Base-by-base conservation (phyloP, 2,329 filamentous ascomycete genomes). In the Shiraia sp. region DNA sequence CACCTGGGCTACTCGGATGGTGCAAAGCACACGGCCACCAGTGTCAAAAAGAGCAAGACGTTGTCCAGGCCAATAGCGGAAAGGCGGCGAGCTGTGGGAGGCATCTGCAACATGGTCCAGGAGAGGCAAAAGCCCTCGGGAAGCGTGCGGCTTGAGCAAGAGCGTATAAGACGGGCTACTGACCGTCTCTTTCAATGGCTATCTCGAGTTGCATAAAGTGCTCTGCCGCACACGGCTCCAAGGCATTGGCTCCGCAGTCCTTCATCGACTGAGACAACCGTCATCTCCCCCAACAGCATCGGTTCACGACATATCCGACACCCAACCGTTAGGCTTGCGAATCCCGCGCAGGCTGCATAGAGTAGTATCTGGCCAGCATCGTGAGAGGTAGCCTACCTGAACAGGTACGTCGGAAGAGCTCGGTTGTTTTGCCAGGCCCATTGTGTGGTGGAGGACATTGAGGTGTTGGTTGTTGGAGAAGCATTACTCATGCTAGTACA, bases 121-220 rank as follows among this genome's bases (percentile, higher is more conserved):
- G 55, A 65, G 43, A 42, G 66, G 63, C 54, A 67, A 64, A 49
- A 61, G 53, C 42, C 30, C 23, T 33, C 16, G 27, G 16, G 46
- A 47, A 37, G 39, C 51, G 47, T 47, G 60, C 38, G 45, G 53
- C 51, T 34, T 36, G 40, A 12, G 34, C 14, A 27, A 45, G 45
- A 53, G 41, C 54, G 63, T 69, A 69, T 69, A 69, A 69, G 61
- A 65, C 52, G 60, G 52, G 37, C 42, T 52, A 45, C 43, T 49
- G 40, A 56, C 52, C 61, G 47, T 56, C 57, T 56, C 53, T 37
- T 22, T 51, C 40, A 40, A 45, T 42, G 47, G 44, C 39, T 42
- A 48, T 47, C 38, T 22, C 19, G 39, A 38, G 45, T 40, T 57
- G 55, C 59, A 65, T 57, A 39, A 58, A 61, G 59, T 47, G 51